These are phyloP conservation scores for Coniochaeta sp. DNA, from an alignment of 2,329 filamentous ascomycete genomes.

Conservation along the genomic window DNA sequence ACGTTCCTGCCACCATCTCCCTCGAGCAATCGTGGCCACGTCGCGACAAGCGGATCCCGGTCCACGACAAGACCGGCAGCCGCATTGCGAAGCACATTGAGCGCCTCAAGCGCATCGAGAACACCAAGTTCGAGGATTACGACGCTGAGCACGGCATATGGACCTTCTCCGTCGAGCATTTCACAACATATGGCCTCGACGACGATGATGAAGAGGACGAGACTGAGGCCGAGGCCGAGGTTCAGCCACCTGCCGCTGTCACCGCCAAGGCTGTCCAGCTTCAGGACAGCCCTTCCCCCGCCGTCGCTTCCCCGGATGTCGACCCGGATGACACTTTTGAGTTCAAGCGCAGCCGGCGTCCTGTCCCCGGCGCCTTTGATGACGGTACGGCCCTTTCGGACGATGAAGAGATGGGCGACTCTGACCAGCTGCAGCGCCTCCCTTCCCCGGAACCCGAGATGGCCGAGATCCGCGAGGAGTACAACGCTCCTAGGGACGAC, in stretches of 20 bases:
- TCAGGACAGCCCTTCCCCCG: constrained; percentile 7
- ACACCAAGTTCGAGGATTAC: constrained; percentile 79
- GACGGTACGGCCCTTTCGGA: constrained; percentile 52
- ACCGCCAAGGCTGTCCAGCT: not conserved
- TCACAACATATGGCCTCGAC: constrained; percentile 88
- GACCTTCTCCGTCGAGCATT: constrained; percentile 92
- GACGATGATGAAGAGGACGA: constrained; percentile 73
- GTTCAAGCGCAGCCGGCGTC: constrained; percentile 38
- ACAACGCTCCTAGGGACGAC: constrained; percentile 34
- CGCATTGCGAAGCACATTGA: constrained; percentile 75
- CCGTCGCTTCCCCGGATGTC: constrained; percentile 25
- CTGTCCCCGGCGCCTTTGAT: constrained; percentile 71
- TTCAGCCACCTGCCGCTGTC: constrained; percentile 22
- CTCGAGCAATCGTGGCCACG: constrained; percentile 92
- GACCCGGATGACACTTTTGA: constrained; percentile 52
- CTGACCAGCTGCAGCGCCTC: constrained; percentile 63
- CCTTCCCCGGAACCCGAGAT: constrained; percentile 72
- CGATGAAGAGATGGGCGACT: constrained; percentile 45
- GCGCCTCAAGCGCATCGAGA: constrained; percentile 68
- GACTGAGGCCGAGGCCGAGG: constrained; percentile 52
- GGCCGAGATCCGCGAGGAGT: constrained; percentile 28
- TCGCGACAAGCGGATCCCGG: constrained; percentile 46
- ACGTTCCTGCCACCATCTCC: constrained; percentile 82
- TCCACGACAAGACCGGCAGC: constrained; percentile 52
- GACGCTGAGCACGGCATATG: constrained; percentile 74